phyloP scores from a whole-genome alignment of 768 basidiomycete species.

The Tremella yokohamensis region DNA sequence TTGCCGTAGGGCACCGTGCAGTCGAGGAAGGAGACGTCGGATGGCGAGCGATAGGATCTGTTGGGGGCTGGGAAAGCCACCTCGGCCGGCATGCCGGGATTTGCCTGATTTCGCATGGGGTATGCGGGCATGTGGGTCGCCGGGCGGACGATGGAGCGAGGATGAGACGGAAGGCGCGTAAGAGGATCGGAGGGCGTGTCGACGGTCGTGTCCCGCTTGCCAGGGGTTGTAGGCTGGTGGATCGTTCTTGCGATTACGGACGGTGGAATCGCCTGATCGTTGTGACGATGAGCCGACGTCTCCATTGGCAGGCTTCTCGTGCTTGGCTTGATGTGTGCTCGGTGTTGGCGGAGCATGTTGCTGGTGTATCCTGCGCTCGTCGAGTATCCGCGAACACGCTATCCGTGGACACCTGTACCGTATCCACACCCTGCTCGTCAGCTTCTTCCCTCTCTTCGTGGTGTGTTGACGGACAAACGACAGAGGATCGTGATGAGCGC shows the following conservation, averaged over 20 bases:
- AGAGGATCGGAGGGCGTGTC: not conserved
- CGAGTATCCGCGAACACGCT: no score
- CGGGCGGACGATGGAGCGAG: no score
- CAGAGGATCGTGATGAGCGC: constrained; percentile 11
- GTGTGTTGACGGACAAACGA: constrained; percentile 3
- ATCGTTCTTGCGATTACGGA: no score
- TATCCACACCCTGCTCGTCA: constrained; percentile 7
- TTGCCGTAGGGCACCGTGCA: not conserved
- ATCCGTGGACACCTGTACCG: not conserved
- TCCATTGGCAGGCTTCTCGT: no score
- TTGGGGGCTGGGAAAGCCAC: constrained; percentile 14
- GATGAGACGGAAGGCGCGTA: no score
- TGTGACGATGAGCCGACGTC: no score
- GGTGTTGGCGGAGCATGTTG: no score
- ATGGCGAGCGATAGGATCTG: constrained; percentile 1
- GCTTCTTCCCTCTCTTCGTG: no score
- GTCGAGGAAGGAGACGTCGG: not conserved
- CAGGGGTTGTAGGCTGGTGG: not conserved
- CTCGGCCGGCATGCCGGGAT: constrained; percentile 8
- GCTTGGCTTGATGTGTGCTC: no score
- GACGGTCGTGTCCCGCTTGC: constrained; percentile 1
- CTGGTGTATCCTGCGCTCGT: no score
- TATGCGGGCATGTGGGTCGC: constrained; percentile 4
- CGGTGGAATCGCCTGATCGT: no score
- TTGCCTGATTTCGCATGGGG: constrained; percentile 7